These are phyloP conservation scores for Pelargonium myrrhifolium DNA, from an alignment of 441 rosid species.

Conservation along the genomic window DNA sequence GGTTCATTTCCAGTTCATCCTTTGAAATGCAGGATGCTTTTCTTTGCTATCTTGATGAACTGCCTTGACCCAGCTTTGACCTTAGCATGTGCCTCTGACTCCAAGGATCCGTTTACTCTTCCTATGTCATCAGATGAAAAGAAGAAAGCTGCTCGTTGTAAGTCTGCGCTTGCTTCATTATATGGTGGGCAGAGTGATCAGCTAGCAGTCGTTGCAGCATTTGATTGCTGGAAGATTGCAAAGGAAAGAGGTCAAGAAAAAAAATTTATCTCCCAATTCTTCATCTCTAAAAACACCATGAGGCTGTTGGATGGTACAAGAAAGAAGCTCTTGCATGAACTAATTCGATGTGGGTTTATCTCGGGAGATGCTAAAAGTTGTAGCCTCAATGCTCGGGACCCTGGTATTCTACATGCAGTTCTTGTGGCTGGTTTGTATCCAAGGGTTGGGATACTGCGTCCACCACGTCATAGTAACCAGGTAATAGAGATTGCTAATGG, in stretches of 20 bases:
- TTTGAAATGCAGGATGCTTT: slow-evolving; percentile 82
- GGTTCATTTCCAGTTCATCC: slow-evolving; percentile 94
- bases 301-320: slow-evolving; percentile 79
- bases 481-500: slow-evolving; percentile 64
- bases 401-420: slow-evolving; percentile 73
- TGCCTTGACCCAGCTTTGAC: slow-evolving; percentile 98
- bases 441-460: slow-evolving; percentile 62
- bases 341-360: slow-evolving; percentile 55
- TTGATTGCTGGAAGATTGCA: slow-evolving; percentile 80
- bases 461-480: slow-evolving; percentile 41
- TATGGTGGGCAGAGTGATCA: slow-evolving; percentile 89
- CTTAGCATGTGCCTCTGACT: slow-evolving; percentile 87
- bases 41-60: slow-evolving; percentile 79
- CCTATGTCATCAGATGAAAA: slow-evolving; percentile 68
- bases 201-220: slow-evolving; percentile 81
- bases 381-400: slow-evolving; percentile 57
- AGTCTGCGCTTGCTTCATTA: slow-evolving; percentile 69
- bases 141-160: slow-evolving; percentile 67
- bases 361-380: slow-evolving; percentile 49
- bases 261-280: slow-evolving; percentile 67
- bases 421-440: slow-evolving; percentile 90
- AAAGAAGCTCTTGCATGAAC: slow-evolving; percentile 66
- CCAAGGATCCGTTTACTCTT: slow-evolving; percentile 76
- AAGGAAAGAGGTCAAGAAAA: slow-evolving; percentile 49
- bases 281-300: slow-evolving; percentile 68